Conservation (phyloP, 2,329 filamentous ascomycete genomes). For the Pestalotiopsis sp. region DNA sequence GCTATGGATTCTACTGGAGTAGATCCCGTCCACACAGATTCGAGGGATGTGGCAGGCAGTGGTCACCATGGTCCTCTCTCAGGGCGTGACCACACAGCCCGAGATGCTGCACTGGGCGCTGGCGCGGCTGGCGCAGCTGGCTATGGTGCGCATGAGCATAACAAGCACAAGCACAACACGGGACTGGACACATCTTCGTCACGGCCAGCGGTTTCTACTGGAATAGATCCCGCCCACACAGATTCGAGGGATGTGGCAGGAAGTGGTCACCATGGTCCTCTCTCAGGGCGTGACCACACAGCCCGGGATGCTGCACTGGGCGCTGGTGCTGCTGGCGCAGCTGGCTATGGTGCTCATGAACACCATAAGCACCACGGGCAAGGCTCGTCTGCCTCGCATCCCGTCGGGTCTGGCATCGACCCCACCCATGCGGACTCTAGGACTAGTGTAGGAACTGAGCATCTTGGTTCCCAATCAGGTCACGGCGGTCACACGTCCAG, state of each 20-base stretch:
- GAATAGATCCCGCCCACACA: not conserved
- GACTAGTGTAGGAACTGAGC: not conserved
- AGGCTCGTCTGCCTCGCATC: not conserved
- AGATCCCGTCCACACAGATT: not conserved
- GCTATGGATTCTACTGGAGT: too few relatives aligned
- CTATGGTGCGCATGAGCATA: not conserved
- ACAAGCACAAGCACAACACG: not conserved
- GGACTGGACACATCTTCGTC: not conserved
- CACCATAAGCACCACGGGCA: not conserved
- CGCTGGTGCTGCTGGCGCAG: not conserved
- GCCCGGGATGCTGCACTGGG: not conserved
- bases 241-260: not conserved
- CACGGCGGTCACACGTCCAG: not conserved
- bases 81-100: not conserved
- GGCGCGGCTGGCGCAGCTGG: not conserved
- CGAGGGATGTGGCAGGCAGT: not conserved
- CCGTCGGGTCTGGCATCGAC: not conserved
- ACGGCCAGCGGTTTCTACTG: too few relatives aligned
- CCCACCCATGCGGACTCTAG: not conserved
- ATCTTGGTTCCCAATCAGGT: not conserved
- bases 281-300: not conserved
- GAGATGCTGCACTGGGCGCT: not conserved
- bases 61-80: too few relatives aligned
- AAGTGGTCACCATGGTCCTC: too few relatives aligned
- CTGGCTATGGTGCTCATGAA: not conserved